A percentile compares a stretch with the other conserved stretches of the same genome.
phyloP scores from a whole-genome alignment of 495 filamentous ascomycete species.

The Penicillium psychrofluorescens region DNA sequence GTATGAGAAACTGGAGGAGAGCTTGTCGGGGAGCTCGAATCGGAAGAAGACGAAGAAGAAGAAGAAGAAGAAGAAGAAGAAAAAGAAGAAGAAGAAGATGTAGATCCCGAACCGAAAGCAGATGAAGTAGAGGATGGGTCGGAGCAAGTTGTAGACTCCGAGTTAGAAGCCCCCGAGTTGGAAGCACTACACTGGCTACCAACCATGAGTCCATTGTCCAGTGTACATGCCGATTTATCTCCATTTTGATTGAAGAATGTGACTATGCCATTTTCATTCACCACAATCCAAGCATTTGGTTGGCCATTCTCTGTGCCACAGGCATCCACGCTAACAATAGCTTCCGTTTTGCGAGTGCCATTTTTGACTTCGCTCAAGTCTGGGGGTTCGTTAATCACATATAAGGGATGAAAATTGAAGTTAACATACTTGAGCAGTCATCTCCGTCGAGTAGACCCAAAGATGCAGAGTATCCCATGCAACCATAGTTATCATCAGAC shows the following conservation, averaged over 20 bases:
- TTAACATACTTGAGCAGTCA: slow-evolving; percentile 5
- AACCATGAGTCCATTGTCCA: slow-evolving; percentile 4
- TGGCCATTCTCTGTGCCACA: neutral
- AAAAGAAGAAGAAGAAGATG: too few relatives aligned
- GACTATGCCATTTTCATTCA: slow-evolving; percentile 1
- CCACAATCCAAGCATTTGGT: slow-evolving; percentile 1
- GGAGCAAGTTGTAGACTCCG: neutral
- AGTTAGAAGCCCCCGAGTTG: too few relatives aligned
- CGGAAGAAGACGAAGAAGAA: too few relatives aligned
- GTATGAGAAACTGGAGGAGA: too few relatives aligned
- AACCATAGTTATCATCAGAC: slow-evolving; percentile 5
- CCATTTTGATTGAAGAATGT: slow-evolving; percentile 5
- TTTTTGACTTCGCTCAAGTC: neutral
- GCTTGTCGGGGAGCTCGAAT: too few relatives aligned
- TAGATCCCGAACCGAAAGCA: too few relatives aligned
- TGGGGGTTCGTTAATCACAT: neutral
- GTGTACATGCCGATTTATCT: slow-evolving; percentile 1
- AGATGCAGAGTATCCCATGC: slow-evolving; percentile 6
- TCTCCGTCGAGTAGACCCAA: slow-evolving; percentile 3
- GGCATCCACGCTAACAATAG: neutral
- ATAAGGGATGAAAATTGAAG: neutral
- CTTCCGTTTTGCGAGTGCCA: neutral
- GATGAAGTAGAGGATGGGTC: neutral
- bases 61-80: too few relatives aligned
- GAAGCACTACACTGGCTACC: slow-evolving; percentile 3